Evolutionary conservation across 2,329 filamentous ascomycete species (phyloP), one percentile per base, ranked within the genome.

Genomic region (Aspergillus ibericus): DNA sequence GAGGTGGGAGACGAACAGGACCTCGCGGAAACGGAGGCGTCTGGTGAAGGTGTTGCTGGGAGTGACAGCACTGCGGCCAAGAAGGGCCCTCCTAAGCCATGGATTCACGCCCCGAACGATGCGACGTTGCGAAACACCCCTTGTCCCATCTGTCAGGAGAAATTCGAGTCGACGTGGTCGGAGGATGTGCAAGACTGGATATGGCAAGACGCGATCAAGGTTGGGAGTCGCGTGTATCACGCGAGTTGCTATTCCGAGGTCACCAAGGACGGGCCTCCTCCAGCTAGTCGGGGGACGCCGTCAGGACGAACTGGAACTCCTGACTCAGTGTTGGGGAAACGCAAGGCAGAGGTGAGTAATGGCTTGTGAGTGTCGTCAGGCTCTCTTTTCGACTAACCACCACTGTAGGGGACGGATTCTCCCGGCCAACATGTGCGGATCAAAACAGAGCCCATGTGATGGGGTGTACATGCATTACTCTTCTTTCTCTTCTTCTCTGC

Each of bases 111-210:
- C 1, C 95, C 93, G 0, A 90, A 93, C 52, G 89, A 93, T 64
- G 84, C 87, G 16, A 83, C 85, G 25, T 82, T 90, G 25, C 85
- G 88, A 59, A 93, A 92, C 70, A 89, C 86, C 15, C 84, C 90
- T 1, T 99, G 95, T 70, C 92, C 92, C 1, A 96, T 99, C 66
- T 98, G 95, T 74, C 93, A 96, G 74, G 95, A 99, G 72, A 89
- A 90, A 65, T 98, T 99, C 68, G 90, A 96, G 77, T 92, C 90
- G 64, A 89, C 90, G 64, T 98, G 92, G 89, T 87, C 93, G 6
- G 92, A 96, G 67, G 92, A 96, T 62, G 90, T 90, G 16, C 92
- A 98, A 75, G 93, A 99, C 70, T 98, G 93, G 84, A 93, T 99
- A 40, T 98, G 95, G 91, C 88, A 92, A 74, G 93, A 99, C 74